Evolutionary conservation across 2,329 filamentous ascomycete genomes (phyloP).

Genomic region (Diplodia sapinea): DNA sequence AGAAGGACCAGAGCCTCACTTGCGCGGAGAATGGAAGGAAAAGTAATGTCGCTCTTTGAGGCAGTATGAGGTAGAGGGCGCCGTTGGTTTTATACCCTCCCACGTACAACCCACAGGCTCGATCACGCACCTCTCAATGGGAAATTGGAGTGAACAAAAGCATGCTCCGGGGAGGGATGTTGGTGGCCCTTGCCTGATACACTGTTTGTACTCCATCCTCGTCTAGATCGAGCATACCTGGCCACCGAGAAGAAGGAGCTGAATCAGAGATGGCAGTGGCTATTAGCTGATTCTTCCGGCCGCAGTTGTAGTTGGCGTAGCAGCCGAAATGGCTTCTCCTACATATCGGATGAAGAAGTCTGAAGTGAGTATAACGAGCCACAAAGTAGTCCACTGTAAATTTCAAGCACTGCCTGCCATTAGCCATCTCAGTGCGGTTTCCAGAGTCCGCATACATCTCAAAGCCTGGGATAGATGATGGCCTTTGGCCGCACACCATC

Average conservation of each 20-base stretch:
- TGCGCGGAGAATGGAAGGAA: not conserved
- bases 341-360: not conserved
- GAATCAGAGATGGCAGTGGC: not conserved
- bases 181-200: conserved; percentile 19
- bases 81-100: conserved; percentile 4
- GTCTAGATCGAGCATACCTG: not conserved
- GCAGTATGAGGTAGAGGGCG: not conserved
- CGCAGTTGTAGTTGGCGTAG: no score
- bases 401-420: not conserved
- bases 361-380: not conserved
- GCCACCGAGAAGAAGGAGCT: no score
- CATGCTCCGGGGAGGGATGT: not conserved
- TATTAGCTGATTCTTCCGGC: not conserved
- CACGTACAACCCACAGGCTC: not conserved
- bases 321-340: no score
- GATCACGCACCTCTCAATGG: not conserved
- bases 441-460: not conserved
- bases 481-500: not conserved
- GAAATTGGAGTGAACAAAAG: not conserved
- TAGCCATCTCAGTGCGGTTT: not conserved
- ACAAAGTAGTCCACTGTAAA: not conserved
- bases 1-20: not conserved
- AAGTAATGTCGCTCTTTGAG: conserved; percentile 2
- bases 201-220: not conserved
- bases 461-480: not conserved